Evolutionary conservation across 768 basidiomycete species (phyloP), one percentile per base, ranked within the genome.

Genomic region (Naganishia randhawae): DNA sequence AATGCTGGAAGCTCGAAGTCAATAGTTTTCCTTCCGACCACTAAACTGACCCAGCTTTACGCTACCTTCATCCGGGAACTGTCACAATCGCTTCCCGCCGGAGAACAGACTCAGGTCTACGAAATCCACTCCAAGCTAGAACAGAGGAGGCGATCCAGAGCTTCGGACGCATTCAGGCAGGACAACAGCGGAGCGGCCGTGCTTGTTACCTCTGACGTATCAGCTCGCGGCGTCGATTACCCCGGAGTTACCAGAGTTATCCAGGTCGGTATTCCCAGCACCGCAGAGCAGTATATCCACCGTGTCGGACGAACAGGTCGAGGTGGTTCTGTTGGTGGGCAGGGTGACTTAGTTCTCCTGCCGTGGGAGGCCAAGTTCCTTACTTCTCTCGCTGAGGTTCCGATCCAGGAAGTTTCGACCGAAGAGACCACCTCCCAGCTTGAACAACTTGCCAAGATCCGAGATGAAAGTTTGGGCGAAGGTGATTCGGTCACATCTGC

Each of bases 161-260:
- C 86, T 0, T 89, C 88, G 1, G 82, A 84, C 16, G 62, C 71
- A 13, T 94, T 91, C 84, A 82, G 87, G 66, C 73, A 67, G 7
- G 86, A 88, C 71, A 82, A 71, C 19, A 76, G 80, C 1, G 82
- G 83, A 5, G 84, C 87, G 0, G 82, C 85, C 2, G 82, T 96
- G 33, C 85, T 95, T 62, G 83, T 96, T 72, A 89, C 87, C 3
- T 92, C 91, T 0, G 92, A 95, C 72, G 87, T 95, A 6, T 92
- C 90, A 32, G 91, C 91, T 25, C 86, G 91, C 67, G 91, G 91
- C 17, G 85, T 94, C 51, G 91, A 95, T 78, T 95, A 94, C 77
- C 91, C 91, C 9, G 86, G 85, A 22, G 89, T 93, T 25, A 91
- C 90, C 0, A 87, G 92, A 42, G 89, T 94, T 69, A 89, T 98